These are phyloP conservation scores for Mycena filopes DNA, from an alignment of 768 basidiomycete genomes.

Conservation along the genomic window DNA sequence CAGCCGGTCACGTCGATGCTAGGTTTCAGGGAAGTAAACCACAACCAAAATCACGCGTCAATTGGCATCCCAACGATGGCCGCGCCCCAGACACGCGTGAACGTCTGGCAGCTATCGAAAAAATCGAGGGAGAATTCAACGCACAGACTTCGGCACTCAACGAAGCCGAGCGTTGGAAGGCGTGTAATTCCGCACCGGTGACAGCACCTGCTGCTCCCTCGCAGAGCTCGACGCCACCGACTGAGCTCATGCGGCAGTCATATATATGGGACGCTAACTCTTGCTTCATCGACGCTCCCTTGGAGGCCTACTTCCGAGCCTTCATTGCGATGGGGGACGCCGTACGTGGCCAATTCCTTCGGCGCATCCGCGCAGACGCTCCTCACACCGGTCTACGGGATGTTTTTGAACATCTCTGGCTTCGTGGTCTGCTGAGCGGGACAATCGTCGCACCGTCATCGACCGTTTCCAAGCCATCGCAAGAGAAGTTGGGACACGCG, in stretches of 20 bases:
- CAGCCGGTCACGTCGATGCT: conserved; percentile 11
- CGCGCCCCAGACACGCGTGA: conserved; percentile 20
- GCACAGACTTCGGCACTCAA: background rate
- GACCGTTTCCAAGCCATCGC: background rate
- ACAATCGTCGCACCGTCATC: background rate
- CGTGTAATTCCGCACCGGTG: background rate
- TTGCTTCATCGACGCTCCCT: conserved; percentile 2
- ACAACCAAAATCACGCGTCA: conserved; percentile 4
- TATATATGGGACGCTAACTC: background rate
- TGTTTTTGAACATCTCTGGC: conserved; percentile 6
- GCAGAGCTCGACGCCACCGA: background rate
- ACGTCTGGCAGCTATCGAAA: conserved; percentile 1
- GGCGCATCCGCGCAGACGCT: background rate
- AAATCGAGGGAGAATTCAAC: background rate
- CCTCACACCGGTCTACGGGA: background rate
- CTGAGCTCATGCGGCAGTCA: background rate
- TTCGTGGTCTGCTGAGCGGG: conserved; percentile 3
- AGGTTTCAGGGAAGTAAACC: conserved; percentile 17
- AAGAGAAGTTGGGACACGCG: background rate
- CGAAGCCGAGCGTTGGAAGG: background rate
- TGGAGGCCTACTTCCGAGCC: conserved; percentile 1
- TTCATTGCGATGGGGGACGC: background rate
- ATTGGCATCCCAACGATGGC: conserved; percentile 2
- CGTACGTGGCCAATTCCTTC: background rate
- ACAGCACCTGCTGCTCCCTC: background rate